These are phyloP conservation scores for Emergomyces orientalis DNA, from an alignment of 2,329 filamentous ascomycete species.

Conservation along the genomic window DNA sequence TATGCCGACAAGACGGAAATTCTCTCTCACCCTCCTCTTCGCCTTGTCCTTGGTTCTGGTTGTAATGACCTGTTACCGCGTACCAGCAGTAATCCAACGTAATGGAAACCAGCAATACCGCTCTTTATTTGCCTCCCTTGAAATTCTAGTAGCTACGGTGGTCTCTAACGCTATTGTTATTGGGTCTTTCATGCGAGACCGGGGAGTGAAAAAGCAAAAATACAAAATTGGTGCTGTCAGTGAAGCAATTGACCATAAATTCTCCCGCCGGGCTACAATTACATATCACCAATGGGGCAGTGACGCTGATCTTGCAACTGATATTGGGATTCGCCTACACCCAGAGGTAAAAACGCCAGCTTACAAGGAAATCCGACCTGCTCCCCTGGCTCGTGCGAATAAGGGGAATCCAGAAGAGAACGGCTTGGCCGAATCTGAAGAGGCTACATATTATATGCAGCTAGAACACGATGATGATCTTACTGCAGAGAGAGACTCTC, in stretches of 20 bases:
- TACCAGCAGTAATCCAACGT: conserved; percentile 64
- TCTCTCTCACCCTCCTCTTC: conserved; percentile 72
- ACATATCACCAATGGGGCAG: conserved; percentile 70
- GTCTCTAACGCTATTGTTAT: conserved; percentile 84
- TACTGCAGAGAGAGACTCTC: conserved; percentile 23
- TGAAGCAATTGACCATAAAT: conserved; percentile 37
- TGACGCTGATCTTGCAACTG: conserved; percentile 80
- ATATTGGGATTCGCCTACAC: conserved; percentile 60
- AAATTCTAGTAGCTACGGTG: conserved; percentile 78
- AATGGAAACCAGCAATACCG: conserved; percentile 74
- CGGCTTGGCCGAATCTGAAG: conserved; percentile 23
- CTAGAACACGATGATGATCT: conserved; percentile 22
- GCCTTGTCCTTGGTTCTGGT: conserved; percentile 74
- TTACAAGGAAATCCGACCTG: conserved; percentile 26
- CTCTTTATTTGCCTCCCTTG: conserved; percentile 78
- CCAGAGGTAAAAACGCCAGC: conserved; percentile 40
- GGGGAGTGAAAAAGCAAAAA: conserved; percentile 80
- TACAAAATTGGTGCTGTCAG: conserved; percentile 53
- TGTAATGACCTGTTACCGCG: conserved; percentile 66
- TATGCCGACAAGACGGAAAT: conserved; percentile 67
- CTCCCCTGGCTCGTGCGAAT: conserved; percentile 32
- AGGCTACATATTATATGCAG: conserved; percentile 20
- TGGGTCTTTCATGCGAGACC: conserved; percentile 83
- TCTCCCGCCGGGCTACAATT: conserved; percentile 44
- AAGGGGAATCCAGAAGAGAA: conserved; percentile 19